Conservation (phyloP, 2,329 filamentous ascomycete species). For the Neonectria hederae region DNA sequence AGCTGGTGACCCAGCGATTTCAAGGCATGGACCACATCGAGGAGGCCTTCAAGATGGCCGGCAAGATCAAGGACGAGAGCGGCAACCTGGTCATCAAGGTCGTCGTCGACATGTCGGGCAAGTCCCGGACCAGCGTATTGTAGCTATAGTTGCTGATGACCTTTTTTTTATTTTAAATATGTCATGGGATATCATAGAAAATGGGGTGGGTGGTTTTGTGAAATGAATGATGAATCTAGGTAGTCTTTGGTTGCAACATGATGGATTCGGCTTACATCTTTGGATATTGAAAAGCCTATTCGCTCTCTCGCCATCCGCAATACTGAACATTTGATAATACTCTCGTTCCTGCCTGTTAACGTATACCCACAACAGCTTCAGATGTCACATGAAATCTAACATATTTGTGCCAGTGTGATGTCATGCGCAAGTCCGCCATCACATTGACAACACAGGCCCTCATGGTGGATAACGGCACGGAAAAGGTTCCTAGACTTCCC, state of each 20-base stretch:
- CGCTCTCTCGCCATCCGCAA: not conserved
- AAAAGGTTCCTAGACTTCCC: slow-evolving; percentile 8
- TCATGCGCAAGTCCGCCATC: not conserved
- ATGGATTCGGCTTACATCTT: slow-evolving; percentile 3
- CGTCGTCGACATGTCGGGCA: slow-evolving; percentile 60
- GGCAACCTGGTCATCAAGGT: slow-evolving; percentile 81
- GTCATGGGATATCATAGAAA: slow-evolving; percentile 15
- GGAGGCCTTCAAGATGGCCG: slow-evolving; percentile 79
- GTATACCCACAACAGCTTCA: not conserved
- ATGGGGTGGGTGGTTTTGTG: slow-evolving; percentile 23
- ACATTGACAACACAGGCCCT: not conserved
- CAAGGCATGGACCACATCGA: slow-evolving; percentile 69
- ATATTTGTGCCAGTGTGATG: not conserved
- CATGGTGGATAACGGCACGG: slow-evolving; percentile 2
- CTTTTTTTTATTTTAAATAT: slow-evolving; percentile 1
- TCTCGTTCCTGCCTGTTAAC: not conserved
- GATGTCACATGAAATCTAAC: not conserved
- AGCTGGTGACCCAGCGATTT: slow-evolving; percentile 77
- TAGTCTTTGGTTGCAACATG: slow-evolving; percentile 13
- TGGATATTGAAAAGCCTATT: not conserved
- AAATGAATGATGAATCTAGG: slow-evolving; percentile 15
- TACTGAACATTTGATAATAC: too few species aligned
- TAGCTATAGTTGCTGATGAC: slow-evolving; percentile 13
- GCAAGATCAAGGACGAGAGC: slow-evolving; percentile 72
- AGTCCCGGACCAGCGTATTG: slow-evolving; percentile 24